Evolutionary conservation across 345 rosid genomes (phyloP).

Genomic region (Populus pruinosa): DNA sequence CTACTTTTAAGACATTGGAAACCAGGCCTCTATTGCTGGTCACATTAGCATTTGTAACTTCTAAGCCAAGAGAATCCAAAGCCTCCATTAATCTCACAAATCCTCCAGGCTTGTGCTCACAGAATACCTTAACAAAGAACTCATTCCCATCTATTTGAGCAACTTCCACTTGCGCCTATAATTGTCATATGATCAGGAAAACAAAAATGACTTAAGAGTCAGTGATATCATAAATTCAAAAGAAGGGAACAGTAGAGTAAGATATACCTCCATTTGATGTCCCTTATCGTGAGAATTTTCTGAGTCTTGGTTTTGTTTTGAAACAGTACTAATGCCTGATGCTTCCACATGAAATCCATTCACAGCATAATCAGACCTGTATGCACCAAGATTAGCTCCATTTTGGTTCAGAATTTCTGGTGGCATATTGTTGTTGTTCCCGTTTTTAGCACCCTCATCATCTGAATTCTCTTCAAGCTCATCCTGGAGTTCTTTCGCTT

Average conservation of each 20-base stretch:
- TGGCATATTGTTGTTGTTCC: slow-evolving; percentile 21
- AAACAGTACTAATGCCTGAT: slow-evolving; percentile 32
- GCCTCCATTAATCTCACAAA: slow-evolving; percentile 83
- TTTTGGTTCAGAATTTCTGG: slow-evolving; percentile 38
- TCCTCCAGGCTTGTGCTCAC: slow-evolving; percentile 83
- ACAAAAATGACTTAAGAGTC: not conserved
- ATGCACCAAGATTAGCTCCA: slow-evolving; percentile 29
- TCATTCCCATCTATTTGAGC: slow-evolving; percentile 75
- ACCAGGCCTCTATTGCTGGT: slow-evolving; percentile 75
- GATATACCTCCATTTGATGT: slow-evolving; percentile 91
- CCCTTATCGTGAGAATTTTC: slow-evolving; percentile 52
- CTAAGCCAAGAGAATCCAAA: slow-evolving; percentile 75
- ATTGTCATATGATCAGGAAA: not conserved
- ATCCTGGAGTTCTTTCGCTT: slow-evolving; percentile 74
- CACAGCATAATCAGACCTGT: slow-evolving; percentile 16
- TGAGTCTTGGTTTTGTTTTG: slow-evolving; percentile 45
- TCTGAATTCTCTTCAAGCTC: slow-evolving; percentile 82
- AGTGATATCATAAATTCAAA: not conserved
- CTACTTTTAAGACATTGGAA: slow-evolving; percentile 80
- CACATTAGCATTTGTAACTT: slow-evolving; percentile 78
- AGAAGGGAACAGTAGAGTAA: not conserved
- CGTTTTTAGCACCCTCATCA: slow-evolving; percentile 44
- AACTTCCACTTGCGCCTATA: slow-evolving; percentile 87
- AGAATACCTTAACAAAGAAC: slow-evolving; percentile 84
- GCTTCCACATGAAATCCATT: slow-evolving; percentile 36